These are phyloP conservation scores for Annulohypoxylon truncatum DNA, from an alignment of 2,329 filamentous ascomycete genomes.

Conservation along the genomic window DNA sequence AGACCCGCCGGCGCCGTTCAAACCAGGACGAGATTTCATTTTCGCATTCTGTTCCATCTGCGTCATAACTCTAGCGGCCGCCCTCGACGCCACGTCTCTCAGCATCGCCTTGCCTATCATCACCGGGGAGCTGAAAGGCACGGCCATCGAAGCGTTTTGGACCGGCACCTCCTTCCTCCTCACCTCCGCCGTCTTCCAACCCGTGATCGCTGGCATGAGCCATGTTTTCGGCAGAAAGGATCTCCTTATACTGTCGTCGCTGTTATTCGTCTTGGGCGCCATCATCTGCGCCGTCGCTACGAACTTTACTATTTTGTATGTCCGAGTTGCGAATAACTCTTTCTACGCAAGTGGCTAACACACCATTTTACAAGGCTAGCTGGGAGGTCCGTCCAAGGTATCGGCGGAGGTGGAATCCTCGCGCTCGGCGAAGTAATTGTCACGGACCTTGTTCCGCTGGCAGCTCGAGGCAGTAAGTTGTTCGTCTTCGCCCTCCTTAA, in stretches of 20 bases:
- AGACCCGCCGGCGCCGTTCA: constrained; percentile 2
- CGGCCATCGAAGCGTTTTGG: constrained; percentile 23
- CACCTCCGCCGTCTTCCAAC: constrained; percentile 8
- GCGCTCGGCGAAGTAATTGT: constrained; percentile 14
- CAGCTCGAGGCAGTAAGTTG: constrained; percentile 9
- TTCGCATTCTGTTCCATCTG: constrained; percentile 17
- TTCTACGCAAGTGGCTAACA: too few species aligned
- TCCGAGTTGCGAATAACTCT: too few species aligned
- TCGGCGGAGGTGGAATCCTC: constrained; percentile 18
- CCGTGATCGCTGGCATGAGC: constrained; percentile 5
- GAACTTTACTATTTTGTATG: constrained; percentile 16
- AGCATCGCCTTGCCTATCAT: constrained; percentile 20
- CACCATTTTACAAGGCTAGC: background rate
- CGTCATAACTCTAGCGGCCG: constrained; percentile 14
- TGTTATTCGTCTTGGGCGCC: constrained; percentile 11
- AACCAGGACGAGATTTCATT: constrained; percentile 10
- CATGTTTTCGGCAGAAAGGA: constrained; percentile 12
- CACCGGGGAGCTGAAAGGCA: constrained; percentile 7
- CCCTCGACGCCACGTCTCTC: constrained; percentile 16
- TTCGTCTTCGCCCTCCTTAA: background rate
- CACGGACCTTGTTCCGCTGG: constrained; percentile 16
- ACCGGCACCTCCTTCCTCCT: constrained; percentile 17
- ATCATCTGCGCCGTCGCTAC: constrained; percentile 17
- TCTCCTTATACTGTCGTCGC: background rate
- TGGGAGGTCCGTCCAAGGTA: constrained; percentile 14